Base-by-base conservation (phyloP, 306 rosid species). In the Cyamopsis tetragonoloba region DNA sequence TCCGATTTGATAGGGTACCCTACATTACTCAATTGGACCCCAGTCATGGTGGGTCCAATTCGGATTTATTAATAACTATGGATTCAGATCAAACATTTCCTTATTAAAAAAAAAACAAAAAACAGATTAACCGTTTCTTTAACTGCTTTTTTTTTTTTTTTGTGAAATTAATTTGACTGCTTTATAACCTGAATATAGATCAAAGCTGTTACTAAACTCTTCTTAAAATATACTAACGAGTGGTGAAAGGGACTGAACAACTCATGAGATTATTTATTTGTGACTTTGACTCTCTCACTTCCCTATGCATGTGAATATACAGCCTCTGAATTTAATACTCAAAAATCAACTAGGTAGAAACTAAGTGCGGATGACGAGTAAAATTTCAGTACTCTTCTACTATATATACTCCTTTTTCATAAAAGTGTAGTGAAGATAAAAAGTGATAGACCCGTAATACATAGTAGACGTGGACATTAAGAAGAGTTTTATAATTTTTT, bases 311-410 rank as follows among this genome's bases (percentile, higher is more conserved):
- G 53, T 23, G 68, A 72, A 23, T 68, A 23, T 68, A 35, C 67
- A 69, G 71, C 42, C 43, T 12, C 6, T 19, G 11, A 43, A 23
- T 56, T 42, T 31, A 35, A n/a, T 46, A 19, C 44, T 60, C 54
- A 17, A 38, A 80, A 85, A 73, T 60, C 88, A 73, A 86, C 85
- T 63, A 66, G 85, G 88, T 31, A 58, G 64, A 80, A 85, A 82
- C 90, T 8, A 58, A 80, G 79, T 88, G 86, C 84, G 80, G 85
- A 55, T 31, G n/a, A 61, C 44, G 19, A 74, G 49, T 67, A 73
- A 58, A 15, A 43, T 20, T 57, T 64, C 71, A 17, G 6, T 62
- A 23, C 4, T 41, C 0, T 59, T 72, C 37, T 49, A n/a, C n/a
- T n/a, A n/a, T n/a, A n/a, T n/a, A n/a, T n/a, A n/a, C n/a, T n/a